phyloP scores from a whole-genome alignment of 1,284 basidiomycete species.

The Moesziomyces globuligerus region DNA sequence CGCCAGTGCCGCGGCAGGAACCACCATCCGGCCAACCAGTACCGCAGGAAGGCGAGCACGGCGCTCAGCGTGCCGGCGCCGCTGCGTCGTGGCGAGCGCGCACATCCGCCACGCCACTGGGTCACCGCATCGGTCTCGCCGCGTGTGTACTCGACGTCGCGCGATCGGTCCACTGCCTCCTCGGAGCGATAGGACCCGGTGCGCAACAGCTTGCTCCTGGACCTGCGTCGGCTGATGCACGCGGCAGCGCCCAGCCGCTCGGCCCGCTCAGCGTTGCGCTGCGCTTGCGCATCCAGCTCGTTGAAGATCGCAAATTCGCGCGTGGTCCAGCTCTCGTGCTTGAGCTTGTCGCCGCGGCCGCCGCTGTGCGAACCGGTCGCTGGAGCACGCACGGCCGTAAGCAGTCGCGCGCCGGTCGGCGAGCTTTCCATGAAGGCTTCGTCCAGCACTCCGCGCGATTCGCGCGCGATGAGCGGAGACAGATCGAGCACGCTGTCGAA shows the following conservation, averaged over 20 bases:
- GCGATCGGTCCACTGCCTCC: constrained; percentile 6
- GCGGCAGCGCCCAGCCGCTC: constrained; percentile 16
- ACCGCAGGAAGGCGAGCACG: constrained; percentile 41
- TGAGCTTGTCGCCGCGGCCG: constrained; percentile 19
- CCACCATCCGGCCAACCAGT: constrained; percentile 51
- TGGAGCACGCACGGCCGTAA: constrained; percentile 11
- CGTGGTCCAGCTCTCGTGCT: constrained; percentile 49
- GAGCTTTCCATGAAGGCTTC: constrained; percentile 23
- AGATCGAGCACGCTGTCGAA: constrained; percentile 58
- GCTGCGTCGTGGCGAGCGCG: constrained; percentile 22
- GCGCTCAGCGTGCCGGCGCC: constrained; percentile 33
- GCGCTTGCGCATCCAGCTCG: constrained; percentile 50
- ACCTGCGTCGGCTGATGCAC: constrained; percentile 26
- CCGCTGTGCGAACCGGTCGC: background rate
- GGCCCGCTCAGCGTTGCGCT: constrained; percentile 33
- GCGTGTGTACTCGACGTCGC: constrained; percentile 13
- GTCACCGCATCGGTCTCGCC: constrained; percentile 16
- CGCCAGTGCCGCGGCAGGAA: constrained; percentile 51
- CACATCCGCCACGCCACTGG: constrained; percentile 40
- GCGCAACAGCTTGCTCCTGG: constrained; percentile 13
- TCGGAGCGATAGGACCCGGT: constrained; percentile 11
- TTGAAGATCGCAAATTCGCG: constrained; percentile 56
- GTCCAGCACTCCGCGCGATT: constrained; percentile 27
- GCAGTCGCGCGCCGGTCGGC: constrained; percentile 12
- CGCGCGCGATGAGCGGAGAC: constrained; percentile 30